Evolutionary conservation across 352 stramenopile genomes (phyloP), one percentile per base, ranked within the genome.

Genomic region (Pythium volutum): DNA sequence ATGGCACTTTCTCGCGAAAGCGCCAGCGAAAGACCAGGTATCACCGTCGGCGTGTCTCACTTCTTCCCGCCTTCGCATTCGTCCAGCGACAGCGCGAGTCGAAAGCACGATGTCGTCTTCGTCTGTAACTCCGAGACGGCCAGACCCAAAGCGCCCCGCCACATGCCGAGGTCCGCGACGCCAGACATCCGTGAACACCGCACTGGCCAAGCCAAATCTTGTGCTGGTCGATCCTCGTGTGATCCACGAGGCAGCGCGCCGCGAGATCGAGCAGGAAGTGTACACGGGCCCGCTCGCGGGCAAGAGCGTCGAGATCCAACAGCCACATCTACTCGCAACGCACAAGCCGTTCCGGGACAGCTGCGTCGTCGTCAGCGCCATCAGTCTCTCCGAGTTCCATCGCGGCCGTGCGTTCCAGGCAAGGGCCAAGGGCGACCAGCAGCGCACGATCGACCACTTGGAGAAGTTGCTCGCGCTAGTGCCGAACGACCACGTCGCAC

Each of bases 241-340:
- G 9, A 62, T 84, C 27, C 55, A 80, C 31, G 79, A 88, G 69
- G 75, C 73, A 3, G 62, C 71, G 20, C 57, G 55, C 23, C 76
- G 61, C 20, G 73, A 88, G 43, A 57, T 42, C 25, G 71, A 71
- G 9, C 73, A 88, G 23, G 68, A 78, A 42, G 29, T 73, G n/a
- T 86, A 84, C 45, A 62, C 72, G 0, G 60, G 77, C 20, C 79
- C 79, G 16, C 50, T 86, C 22, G 55, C 76, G 15, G 76, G 67
- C 6, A 72, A 76, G 31, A 82, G 73, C n/a, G 73, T 88, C 7
- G 79, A 88, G 46, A 58, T 73, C 9, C 63, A 70, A 36, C 46
- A 38, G 15, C 11, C 34, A 8, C 45, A 52, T 25, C 33, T 62
- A 1, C 52, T 67, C 34, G 9, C 62, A 0, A 55, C 41, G 10